phyloP scores from a whole-genome alignment of 2,329 filamentous ascomycete species.

The Neopestalotiopsis rosae region DNA sequence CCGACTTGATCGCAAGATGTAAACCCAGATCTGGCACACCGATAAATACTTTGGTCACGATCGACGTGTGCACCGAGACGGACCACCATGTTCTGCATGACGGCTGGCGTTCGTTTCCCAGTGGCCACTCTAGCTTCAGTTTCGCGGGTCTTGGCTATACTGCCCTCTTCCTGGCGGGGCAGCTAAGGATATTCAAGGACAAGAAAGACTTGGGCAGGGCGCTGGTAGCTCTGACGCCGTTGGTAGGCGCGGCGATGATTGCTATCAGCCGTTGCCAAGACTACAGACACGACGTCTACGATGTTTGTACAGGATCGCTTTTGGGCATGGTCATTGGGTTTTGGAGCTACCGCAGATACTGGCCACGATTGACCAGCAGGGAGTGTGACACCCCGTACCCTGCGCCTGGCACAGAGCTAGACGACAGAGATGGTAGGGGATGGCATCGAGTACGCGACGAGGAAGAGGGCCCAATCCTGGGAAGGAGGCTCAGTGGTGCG shows the following conservation, averaged over 20 bases:
- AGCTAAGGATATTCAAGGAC: conserved; percentile 61
- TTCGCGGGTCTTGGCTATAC: conserved; percentile 82
- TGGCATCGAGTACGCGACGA: conserved; percentile 57
- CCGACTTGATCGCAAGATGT: conserved; percentile 75
- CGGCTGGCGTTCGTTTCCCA: conserved; percentile 84
- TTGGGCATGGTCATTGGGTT: conserved; percentile 66
- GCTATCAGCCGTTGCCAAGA: conserved; percentile 73
- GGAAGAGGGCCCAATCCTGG: conserved; percentile 49
- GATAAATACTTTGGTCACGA: conserved; percentile 60
- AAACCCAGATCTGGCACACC: conserved; percentile 64
- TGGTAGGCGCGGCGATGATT: conserved; percentile 69
- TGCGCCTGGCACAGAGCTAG: conserved; percentile 43
- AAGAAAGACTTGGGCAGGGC: conserved; percentile 60
- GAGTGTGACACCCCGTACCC: conserved; percentile 65
- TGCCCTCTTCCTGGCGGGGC: conserved; percentile 71
- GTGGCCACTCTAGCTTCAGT: conserved; percentile 79
- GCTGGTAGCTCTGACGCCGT: conserved; percentile 61
- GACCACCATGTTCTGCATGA: conserved; percentile 75
- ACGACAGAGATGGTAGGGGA: conserved; percentile 26
- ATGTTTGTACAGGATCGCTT: conserved; percentile 66
- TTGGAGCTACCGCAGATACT: conserved; percentile 71
- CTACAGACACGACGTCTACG: conserved; percentile 74
- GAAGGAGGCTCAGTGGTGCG: conserved; percentile 31
- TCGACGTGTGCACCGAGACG: conserved; percentile 75
- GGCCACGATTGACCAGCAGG: conserved; percentile 58